Evolutionary conservation across 2,329 filamentous ascomycete species (phyloP), one percentile per base, ranked within the genome.

Genomic region (Trichoderma sp.): DNA sequence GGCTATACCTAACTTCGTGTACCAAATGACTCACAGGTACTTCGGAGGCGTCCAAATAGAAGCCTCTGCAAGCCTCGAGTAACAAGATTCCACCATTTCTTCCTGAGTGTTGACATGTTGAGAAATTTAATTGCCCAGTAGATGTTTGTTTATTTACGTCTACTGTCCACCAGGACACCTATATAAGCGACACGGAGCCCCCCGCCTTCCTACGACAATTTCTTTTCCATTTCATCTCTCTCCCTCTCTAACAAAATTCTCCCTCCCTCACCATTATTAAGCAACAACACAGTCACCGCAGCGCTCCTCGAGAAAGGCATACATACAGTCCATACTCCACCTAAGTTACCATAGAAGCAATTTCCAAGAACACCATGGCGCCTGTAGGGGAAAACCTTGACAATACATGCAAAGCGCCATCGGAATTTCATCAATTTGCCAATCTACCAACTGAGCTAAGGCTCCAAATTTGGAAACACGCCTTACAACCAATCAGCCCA

Each of bases 401-500:
- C 41, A 0, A n/a, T 45, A n/a, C 41, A 45, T n/a, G 41, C 41
- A 45, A 45, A 53, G 21, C 21, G 45, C 16, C 1, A 21, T 53
- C 29, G 0, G n/a, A 53, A 18, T 75, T 18, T 73, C 78, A 18
- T 67, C 76, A 0, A 74, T 67, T 14, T 72, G 56, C 3, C 0
- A 72, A 50, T 16, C 27, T 72, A 5, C 68, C 56, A 2, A 31
- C 31, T 14, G 68, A 71, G 29, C 16, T 71, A 50, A 71, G 68
- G 71, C 75, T 16, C 62, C 63, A 8, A 74, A 78, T 33, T 72
- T 79, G 78, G 45, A 29, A 11, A 62, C n/a, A 56, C 45, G 74
- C 60, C 50, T 63, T 71, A 33, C 68, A 50, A 27, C 33, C 68
- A 41, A 14, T 71, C 53, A 21, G 12, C 18, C 53, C 14, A 12